A percentile compares a stretch with the other conserved stretches of the same genome.
Conservation (phyloP, 345 rosid species). For the Eucalyptus erythrocorys region DNA sequence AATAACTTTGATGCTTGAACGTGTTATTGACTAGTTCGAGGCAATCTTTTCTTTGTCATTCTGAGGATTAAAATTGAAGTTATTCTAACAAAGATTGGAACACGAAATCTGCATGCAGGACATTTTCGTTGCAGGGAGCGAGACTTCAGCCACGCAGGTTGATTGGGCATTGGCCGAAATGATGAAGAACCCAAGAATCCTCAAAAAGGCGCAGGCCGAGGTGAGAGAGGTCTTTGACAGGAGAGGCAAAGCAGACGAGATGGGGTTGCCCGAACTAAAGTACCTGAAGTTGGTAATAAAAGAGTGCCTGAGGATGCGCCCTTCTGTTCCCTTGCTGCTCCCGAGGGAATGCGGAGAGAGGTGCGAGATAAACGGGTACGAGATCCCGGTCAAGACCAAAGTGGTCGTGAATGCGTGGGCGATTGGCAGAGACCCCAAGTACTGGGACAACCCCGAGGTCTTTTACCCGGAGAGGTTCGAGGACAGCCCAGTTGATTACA, state of each 20-base stretch:
- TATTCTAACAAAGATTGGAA: background rate
- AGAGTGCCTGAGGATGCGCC: background rate
- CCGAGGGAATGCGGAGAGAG: conserved; percentile 1
- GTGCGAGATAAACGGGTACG: conserved; percentile 5
- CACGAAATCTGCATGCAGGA: background rate
- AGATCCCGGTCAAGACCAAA: background rate
- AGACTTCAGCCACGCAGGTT: conserved; percentile 7
- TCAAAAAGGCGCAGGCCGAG: conserved; percentile 16
- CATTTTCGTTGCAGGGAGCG: conserved; percentile 11
- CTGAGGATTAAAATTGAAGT: background rate
- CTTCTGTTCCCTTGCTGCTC: background rate
- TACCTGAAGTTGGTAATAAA: conserved; percentile 1
- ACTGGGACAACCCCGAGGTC: conserved; percentile 13
- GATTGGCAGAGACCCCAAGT: conserved; percentile 7
- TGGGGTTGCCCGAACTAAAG: background rate
- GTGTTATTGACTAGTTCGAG: too few species aligned
- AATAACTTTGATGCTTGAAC: background rate
- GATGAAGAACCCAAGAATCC: conserved; percentile 8
- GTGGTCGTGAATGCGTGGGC: conserved; percentile 17
- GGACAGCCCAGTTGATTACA: conserved; percentile 2
- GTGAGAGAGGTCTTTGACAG: conserved; percentile 2
- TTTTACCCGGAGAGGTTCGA: conserved; percentile 1
- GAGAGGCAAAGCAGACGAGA: conserved; percentile 1
- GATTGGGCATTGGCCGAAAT: conserved; percentile 19
- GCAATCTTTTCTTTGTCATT: background rate